Percentiles rank a stretch among this genome's conserved stretches.
phyloP scores from a whole-genome alignment of 2,329 filamentous ascomycete genomes.

The Curvularia hawaiiensis region DNA sequence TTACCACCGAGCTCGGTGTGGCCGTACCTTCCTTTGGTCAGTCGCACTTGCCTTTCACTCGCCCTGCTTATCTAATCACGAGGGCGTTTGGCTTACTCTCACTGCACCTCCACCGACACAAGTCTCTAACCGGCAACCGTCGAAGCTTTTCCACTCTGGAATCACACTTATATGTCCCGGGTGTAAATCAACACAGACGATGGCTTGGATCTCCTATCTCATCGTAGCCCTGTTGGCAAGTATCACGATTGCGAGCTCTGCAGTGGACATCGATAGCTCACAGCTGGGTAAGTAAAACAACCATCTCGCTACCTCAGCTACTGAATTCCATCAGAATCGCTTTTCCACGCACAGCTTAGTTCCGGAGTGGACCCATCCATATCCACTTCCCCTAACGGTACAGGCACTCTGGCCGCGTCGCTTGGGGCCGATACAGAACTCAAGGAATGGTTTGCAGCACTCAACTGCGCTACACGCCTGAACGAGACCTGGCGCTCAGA shows the following conservation, averaged over 20 bases:
- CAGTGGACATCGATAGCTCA: background rate
- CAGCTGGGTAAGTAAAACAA: background rate
- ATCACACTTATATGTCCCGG: no score
- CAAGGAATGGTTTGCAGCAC: background rate
- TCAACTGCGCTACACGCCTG: background rate
- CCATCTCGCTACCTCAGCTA: background rate
- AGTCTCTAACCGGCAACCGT: background rate
- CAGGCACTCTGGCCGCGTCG: background rate
- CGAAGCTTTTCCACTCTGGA: background rate
- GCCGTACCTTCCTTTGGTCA: background rate
- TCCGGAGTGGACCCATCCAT: background rate
- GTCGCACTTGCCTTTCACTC: background rate
- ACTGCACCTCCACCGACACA: background rate
- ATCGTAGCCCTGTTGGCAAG: background rate
- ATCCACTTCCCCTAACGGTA: background rate
- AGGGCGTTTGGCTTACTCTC: background rate
- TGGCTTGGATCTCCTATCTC: conserved; percentile 1
- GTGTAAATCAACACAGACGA: background rate
- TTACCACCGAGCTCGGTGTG: no score
- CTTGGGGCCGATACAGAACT: background rate
- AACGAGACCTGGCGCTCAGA: background rate
- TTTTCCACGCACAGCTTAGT: background rate
- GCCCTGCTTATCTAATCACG: background rate
- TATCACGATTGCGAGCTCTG: background rate
- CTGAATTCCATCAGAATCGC: background rate